Base-by-base conservation (phyloP, 106 monocot genomes). In the Dendrobium catenatum region DNA sequence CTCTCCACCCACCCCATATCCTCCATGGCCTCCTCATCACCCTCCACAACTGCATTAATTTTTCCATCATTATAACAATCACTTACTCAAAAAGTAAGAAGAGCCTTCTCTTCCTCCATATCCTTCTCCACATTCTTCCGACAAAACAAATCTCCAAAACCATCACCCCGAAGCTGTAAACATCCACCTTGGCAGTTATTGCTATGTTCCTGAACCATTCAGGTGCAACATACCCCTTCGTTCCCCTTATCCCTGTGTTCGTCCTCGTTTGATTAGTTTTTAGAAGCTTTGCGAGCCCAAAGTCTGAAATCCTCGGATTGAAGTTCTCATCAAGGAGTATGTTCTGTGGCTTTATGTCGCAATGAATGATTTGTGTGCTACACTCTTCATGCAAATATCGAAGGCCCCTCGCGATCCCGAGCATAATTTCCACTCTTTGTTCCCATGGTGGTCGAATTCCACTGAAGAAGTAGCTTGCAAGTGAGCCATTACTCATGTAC, bases 81-180 rank as follows among this genome's bases (percentile, higher is more conserved):
- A 33, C 33, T 33, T 33, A 33, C 85, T 86, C 1, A 33, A 33
- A 87, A 88, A 80, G 75, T 88, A 42, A 77, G 79, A 33, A 86
- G 74, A 88, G 46, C 40, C 94, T 22, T 85, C 89, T 3, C 91
- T 78, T 0, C 67, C 22, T 8, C 42, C n/a, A 0, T 7, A 24
- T n/a, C 61, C 55, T 79, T 6, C 73, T 61, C 42, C 10, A 87
- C 33, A 79, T 81, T 88, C 77, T 89, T 61, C 40, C 84, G 55
- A 47, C 94, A 91, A 19, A 85, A 88, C 6, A 94, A 0, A 91
- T 59, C 87, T 94, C 91, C 11, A 94, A 58, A 37, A 94, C 76
- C 24, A 91, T 89, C 83, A 91, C 77, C n/a, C 91, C 94, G 75
- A 85, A 94, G 86, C 94, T 91, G 82, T 87, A 94, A 16, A 94